Evolutionary conservation across 2,329 filamentous ascomycete species (phyloP).

Genomic region (Hymenoscyphus occultus): DNA sequence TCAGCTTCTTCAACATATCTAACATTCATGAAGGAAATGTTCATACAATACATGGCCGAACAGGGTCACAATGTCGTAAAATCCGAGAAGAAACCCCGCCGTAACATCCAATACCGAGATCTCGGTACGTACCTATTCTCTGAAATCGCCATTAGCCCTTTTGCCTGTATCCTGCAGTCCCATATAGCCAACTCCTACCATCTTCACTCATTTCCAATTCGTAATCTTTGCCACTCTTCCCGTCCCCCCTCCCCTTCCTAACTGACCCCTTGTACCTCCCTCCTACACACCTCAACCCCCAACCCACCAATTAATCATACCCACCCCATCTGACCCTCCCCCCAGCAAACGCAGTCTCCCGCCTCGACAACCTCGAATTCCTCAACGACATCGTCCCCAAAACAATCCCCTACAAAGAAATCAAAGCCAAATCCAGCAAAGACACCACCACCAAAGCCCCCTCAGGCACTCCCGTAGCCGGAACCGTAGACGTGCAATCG

Average conservation of each 20-base stretch:
- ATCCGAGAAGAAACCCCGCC: constrained; percentile 83
- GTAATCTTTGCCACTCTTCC: no score
- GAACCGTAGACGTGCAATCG: background rate
- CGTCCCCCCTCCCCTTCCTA: no score
- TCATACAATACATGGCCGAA: constrained; percentile 85
- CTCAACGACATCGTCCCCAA: constrained; percentile 86
- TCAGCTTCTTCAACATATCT: constrained; percentile 9
- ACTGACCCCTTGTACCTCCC: no score
- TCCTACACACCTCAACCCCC: background rate
- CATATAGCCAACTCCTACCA: no score
- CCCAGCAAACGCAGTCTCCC: constrained; percentile 76
- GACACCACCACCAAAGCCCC: background rate
- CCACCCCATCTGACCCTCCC: constrained; percentile 9
- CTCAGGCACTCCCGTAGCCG: background rate
- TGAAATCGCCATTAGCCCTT: no score
- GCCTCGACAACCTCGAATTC: constrained; percentile 93
- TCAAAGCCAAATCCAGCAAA: constrained; percentile 57
- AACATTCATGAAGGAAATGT: constrained; percentile 67
- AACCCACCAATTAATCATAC: constrained; percentile 10
- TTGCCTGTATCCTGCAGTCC: no score
- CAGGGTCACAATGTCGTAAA: constrained; percentile 87
- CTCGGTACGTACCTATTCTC: constrained; percentile 55
- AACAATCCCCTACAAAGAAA: constrained; percentile 75
- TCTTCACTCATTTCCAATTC: no score
- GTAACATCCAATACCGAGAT: constrained; percentile 95